Conservation (phyloP, 495 filamentous ascomycete species). For the Hypoxylon trugodes region DNA sequence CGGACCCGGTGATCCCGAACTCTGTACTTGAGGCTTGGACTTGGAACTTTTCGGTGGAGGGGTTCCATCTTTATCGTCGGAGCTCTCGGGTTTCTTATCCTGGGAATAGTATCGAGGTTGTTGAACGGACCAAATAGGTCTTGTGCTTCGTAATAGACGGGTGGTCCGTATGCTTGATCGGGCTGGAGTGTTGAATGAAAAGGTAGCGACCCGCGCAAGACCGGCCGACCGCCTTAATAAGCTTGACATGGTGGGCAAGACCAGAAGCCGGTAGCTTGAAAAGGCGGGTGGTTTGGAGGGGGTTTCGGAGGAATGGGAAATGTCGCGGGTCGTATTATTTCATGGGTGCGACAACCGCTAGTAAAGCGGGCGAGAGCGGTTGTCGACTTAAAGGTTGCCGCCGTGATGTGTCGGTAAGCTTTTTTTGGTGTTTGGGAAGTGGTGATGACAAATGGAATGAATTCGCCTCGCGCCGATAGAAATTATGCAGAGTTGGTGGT, state of each 20-base stretch:
- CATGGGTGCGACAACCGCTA: conserved; percentile 23
- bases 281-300: conserved; percentile 9
- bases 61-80: conserved; percentile 7
- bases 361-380: conserved; percentile 4
- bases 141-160: conserved; percentile 49
- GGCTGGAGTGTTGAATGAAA: conserved; percentile 56
- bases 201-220: conserved; percentile 68
- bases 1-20: conserved; percentile 38
- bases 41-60: conserved; percentile 12
- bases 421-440: conserved; percentile 1
- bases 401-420: not conserved
- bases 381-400: conserved; percentile 1
- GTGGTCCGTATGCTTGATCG: conserved; percentile 52
- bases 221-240: conserved; percentile 71
- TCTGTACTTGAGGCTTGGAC: conserved; percentile 33
- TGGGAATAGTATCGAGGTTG: conserved; percentile 64
- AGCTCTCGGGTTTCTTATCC: conserved; percentile 54
- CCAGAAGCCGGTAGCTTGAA: conserved; percentile 16
- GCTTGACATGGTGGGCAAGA: conserved; percentile 67
- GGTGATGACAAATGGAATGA: conserved; percentile 21
- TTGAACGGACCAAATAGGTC: conserved; percentile 57
- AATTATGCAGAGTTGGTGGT: conserved; percentile 20
- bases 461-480: conserved; percentile 28
- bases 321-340: conserved; percentile 21
- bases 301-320: conserved; percentile 9